Percentiles rank a stretch among this genome's conserved stretches.
These are phyloP conservation scores for Phytophthora syringae DNA, from an alignment of 352 stramenopile genomes.

Conservation along the genomic window DNA sequence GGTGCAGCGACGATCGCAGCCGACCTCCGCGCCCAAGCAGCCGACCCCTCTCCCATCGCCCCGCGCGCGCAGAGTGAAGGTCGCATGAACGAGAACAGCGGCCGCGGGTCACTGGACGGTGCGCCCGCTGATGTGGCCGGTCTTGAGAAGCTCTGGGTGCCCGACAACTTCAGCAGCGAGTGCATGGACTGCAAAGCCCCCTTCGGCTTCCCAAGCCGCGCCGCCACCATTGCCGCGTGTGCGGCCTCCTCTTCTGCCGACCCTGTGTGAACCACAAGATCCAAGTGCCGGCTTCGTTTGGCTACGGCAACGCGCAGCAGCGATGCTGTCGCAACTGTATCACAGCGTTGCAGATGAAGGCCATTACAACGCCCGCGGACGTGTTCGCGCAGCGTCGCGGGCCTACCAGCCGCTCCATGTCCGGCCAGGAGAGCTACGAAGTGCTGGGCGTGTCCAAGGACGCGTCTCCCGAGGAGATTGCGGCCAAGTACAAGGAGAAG, in stretches of 20 bases:
- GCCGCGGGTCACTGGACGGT: conserved; percentile 61
- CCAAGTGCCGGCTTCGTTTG: conserved; percentile 77
- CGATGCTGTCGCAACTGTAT: conserved; percentile 86
- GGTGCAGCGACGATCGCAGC: conserved; percentile 31
- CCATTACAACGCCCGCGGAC: conserved; percentile 85
- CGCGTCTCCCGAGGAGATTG: conserved; percentile 75
- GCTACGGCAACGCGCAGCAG: conserved; percentile 78
- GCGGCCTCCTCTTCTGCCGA: conserved; percentile 82
- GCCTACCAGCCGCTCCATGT: conserved; percentile 52
- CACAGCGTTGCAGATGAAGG: conserved; percentile 85
- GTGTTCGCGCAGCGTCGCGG: conserved; percentile 85
- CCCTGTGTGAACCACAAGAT: conserved; percentile 88
- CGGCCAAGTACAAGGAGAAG: conserved; percentile 79
- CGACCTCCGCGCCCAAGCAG: not conserved
- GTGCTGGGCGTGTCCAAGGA: conserved; percentile 74
- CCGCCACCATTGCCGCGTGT: conserved; percentile 88
- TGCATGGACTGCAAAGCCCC: conserved; percentile 89
- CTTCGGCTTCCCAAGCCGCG: conserved; percentile 82
- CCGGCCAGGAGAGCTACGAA: conserved; percentile 60
- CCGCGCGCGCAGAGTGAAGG: conserved; percentile 40
- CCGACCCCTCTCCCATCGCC: conserved; percentile 4
- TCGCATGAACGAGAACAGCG: conserved; percentile 34
- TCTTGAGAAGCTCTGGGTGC: conserved; percentile 88
- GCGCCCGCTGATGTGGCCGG: conserved; percentile 65
- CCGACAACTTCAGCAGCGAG: conserved; percentile 86